Base-by-base conservation (phyloP, 2,329 filamentous ascomycete genomes). In the Neofusicoccum sp. region DNA sequence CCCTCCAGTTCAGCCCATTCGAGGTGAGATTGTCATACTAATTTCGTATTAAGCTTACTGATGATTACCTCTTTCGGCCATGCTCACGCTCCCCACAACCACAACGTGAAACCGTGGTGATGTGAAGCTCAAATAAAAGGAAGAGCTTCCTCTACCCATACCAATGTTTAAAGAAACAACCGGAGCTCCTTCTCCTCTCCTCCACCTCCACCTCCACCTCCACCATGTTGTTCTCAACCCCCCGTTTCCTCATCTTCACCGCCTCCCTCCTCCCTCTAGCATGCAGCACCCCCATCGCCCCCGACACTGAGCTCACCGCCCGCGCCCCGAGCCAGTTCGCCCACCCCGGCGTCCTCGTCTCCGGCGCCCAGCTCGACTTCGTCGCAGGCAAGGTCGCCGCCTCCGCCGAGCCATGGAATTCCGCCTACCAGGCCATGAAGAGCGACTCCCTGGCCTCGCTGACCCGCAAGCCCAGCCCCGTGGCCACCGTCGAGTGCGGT, bases 241-340 rank as follows among this genome's bases (percentile, higher is more conserved):
- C 36, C 6, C 66, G 54, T 7, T 71, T 67, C 44, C 71, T 73
- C 64, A 77, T 75, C 9, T 73, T 69, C 4, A 74, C 70, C 2
- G 74, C 75, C n/a, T 74, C 72, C 12, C 71, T 71, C 43, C 29
- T 45, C 16, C 43, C 29, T 6, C 43, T 22, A n/a, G 43, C 4
- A 6, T 14, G 9, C n/a, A 28, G n/a, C n/a, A 45, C 43, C 4
- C 45, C 45, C 28, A 3, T 48, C 6, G 2, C 22, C 14, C 45
- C 9, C 4, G 8, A 22, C 8, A 4, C 45, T 6, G 9, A 31
- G 6, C 5, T 31, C 28, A 3, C 31, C 14, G 28, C 45, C 7
- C 45, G 45, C 45, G 45, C 45, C 1, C 45, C 45, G 3, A 28
- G 22, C 16, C 33, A 28, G 29, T 49, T 49, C 22, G 47, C 47